Evolutionary conservation across 2,329 filamentous ascomycete species (phyloP).

Genomic region (Nemania diffusa): DNA sequence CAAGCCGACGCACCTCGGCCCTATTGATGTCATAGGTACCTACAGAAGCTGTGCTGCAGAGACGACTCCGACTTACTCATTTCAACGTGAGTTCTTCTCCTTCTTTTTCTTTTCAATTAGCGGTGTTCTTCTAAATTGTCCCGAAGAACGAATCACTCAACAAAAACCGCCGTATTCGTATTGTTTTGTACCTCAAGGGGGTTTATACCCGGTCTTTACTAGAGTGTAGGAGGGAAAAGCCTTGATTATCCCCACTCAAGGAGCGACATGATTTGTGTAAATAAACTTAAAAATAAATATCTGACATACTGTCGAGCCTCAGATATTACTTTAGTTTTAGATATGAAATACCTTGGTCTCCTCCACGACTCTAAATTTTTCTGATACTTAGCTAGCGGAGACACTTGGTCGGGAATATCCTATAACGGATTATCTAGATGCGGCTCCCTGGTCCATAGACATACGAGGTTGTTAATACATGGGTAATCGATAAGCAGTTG

Average conservation of each 20-base stretch:
- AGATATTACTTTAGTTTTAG: background rate
- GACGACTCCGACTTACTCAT: background rate
- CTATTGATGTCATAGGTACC: constrained; percentile 1
- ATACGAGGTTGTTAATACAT: too few relatives aligned
- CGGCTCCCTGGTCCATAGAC: background rate
- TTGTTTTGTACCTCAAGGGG: background rate
- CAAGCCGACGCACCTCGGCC: background rate
- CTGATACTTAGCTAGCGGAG: background rate
- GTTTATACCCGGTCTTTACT: background rate
- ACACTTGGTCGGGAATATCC: background rate
- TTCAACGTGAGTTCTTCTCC: background rate
- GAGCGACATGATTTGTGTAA: constrained; percentile 2
- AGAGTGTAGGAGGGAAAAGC: background rate
- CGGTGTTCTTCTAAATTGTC: background rate
- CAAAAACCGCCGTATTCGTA: background rate
- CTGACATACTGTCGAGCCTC: background rate
- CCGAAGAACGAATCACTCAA: background rate
- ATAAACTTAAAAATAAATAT: background rate
- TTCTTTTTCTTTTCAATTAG: background rate
- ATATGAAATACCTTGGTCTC: background rate
- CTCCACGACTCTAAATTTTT: background rate
- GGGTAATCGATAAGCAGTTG: background rate
- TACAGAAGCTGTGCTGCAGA: background rate
- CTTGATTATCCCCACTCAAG: background rate
- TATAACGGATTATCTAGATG: background rate